A percentile compares a stretch with the other conserved stretches of the same genome.
These are phyloP conservation scores for Hypoxylon sp. DNA, from an alignment of 2,329 filamentous ascomycete species.

Conservation along the genomic window DNA sequence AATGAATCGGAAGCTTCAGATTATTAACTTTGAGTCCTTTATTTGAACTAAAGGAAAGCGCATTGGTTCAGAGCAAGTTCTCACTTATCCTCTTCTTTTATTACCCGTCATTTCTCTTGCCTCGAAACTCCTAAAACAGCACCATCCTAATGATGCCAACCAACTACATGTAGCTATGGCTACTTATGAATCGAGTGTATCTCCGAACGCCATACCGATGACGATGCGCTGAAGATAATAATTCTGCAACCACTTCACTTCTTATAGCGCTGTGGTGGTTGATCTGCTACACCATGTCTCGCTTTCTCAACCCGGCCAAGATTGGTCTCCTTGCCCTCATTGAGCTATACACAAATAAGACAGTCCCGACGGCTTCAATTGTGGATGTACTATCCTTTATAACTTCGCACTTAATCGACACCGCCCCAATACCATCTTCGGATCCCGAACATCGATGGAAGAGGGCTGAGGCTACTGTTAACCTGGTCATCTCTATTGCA, in stretches of 20 bases:
- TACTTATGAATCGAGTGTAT: constrained; percentile 10
- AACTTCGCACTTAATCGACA: constrained; percentile 76
- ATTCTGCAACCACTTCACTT: background rate
- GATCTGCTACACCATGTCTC: constrained; percentile 70
- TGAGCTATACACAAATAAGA: constrained; percentile 82
- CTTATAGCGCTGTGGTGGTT: background rate
- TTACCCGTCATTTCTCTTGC: background rate
- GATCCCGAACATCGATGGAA: constrained; percentile 60
- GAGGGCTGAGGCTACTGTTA: constrained; percentile 65
- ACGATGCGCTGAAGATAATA: constrained; percentile 15
- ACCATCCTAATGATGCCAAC: constrained; percentile 14
- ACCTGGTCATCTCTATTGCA: constrained; percentile 68
- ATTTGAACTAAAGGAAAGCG: constrained; percentile 18
- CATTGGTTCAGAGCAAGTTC: background rate
- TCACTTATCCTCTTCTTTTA: background rate
- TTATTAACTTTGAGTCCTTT: background rate
- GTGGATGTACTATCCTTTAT: constrained; percentile 85
- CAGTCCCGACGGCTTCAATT: constrained; percentile 77
- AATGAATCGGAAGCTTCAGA: constrained; percentile 6
- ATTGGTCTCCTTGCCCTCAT: constrained; percentile 85
- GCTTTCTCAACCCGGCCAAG: constrained; percentile 90
- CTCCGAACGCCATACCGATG: constrained; percentile 14
- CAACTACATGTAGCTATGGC: constrained; percentile 29
- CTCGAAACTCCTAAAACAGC: background rate
- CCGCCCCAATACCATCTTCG: constrained; percentile 53